Conservation (phyloP, 2,329 filamentous ascomycete species). For the Colletotrichum phormii region DNA sequence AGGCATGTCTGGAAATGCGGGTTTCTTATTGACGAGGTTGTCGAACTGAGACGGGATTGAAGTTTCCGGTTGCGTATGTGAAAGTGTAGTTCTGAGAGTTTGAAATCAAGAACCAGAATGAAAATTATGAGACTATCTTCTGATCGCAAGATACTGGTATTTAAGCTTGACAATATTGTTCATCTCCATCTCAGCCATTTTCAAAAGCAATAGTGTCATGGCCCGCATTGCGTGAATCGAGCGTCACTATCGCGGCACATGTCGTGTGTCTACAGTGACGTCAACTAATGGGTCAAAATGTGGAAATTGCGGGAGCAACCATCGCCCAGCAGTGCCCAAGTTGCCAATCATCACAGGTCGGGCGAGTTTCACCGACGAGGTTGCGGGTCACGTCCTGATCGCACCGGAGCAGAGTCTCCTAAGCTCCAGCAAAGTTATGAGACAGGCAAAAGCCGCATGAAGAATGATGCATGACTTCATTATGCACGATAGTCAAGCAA, state of each 20-base stretch:
- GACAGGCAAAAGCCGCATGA: no score
- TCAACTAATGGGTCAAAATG: slow-evolving; percentile 9
- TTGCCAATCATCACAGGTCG: not conserved
- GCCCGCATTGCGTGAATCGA: not conserved
- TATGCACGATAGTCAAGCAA: no score
- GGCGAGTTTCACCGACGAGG: not conserved
- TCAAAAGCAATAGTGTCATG: not conserved
- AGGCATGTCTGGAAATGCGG: not conserved
- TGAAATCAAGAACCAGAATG: no score
- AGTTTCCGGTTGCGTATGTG: no score
- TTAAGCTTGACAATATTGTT: not conserved
- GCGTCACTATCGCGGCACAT: not conserved
- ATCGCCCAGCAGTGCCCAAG: not conserved
- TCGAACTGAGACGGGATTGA: not conserved
- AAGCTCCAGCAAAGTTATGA: not conserved
- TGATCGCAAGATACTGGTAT: no score
- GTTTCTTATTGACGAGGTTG: not conserved
- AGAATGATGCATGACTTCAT: no score
- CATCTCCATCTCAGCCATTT: no score
- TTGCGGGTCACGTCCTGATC: not conserved
- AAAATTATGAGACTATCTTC: no score
- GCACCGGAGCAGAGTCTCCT: not conserved
- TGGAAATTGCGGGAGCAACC: not conserved
- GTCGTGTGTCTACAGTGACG: slow-evolving; percentile 14
- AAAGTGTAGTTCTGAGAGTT: not conserved